Conservation (phyloP, 2,329 filamentous ascomycete species). For the Trichocomaceae sp. region DNA sequence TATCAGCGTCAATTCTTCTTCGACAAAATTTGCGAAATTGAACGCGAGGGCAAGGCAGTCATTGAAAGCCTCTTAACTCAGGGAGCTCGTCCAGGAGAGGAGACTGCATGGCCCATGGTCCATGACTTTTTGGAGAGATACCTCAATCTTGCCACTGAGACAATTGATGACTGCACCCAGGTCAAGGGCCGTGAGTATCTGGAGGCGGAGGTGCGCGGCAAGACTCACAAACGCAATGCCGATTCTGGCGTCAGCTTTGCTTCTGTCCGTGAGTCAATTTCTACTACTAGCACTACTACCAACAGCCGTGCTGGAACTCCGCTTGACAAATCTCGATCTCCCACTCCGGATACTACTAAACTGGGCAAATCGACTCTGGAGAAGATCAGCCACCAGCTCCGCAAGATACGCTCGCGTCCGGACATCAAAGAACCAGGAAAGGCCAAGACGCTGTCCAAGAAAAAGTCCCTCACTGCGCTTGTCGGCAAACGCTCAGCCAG, state of each 20-base stretch:
- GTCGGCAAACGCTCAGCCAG: slow-evolving; percentile 35
- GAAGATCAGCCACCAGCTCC: slow-evolving; percentile 54
- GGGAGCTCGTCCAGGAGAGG: slow-evolving; percentile 46
- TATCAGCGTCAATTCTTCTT: slow-evolving; percentile 57
- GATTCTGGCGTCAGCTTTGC: slow-evolving; percentile 60
- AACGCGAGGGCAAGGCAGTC: slow-evolving; percentile 49
- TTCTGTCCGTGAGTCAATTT: slow-evolving; percentile 17
- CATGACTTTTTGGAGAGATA: slow-evolving; percentile 51
- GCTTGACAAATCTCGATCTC: slow-evolving; percentile 38
- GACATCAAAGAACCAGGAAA: slow-evolving; percentile 21
- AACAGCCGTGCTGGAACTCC: slow-evolving; percentile 16
- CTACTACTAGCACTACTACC: slow-evolving; percentile 34
- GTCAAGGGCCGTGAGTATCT: slow-evolving; percentile 41
- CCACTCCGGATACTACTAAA: slow-evolving; percentile 25
- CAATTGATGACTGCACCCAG: slow-evolving; percentile 54
- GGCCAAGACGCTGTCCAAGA: slow-evolving; percentile 30
- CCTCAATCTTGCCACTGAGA: slow-evolving; percentile 51
- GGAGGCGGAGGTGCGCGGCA: slow-evolving; percentile 24
- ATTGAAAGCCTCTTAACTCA: slow-evolving; percentile 50
- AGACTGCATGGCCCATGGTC: slow-evolving; percentile 50
- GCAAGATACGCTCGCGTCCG: slow-evolving; percentile 31
- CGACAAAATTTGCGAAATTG: slow-evolving; percentile 54
- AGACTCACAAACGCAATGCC: slow-evolving; percentile 48
- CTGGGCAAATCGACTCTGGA: slow-evolving; percentile 40
- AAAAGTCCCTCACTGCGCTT: slow-evolving; percentile 51